Evolutionary conservation across 805 yeast genomes (phyloP), one percentile per base, ranked within the genome.

Genomic region (Zygoascus tannicola): DNA sequence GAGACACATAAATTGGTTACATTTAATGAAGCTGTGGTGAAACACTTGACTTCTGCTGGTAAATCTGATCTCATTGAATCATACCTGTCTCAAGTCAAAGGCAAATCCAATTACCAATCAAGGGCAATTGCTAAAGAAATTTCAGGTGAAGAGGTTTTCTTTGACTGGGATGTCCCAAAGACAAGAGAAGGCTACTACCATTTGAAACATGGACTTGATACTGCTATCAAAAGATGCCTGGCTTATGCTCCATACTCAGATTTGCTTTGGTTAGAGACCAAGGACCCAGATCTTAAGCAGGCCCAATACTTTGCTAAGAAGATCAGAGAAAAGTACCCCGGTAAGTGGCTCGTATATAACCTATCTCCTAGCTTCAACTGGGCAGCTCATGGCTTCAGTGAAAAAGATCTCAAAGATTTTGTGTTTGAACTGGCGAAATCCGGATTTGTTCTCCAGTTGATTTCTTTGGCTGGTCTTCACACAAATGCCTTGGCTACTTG

Each of bases 331-430:
- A 56, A 64, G 21, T 68, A 61, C 55, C 82, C 82, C 14, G 65
- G 69, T 21, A 71, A 70, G 50, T 73, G 75, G 66, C 64, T 78
- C 19, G 83, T 77, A 4, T 78, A 78, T 55, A 78, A 78, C 53
- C 62, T 76, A 44, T 70, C 77, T 21, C 83, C 82, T 14, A 70
- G 76, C 18, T 78, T 76, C 62, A 75, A 78, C 59, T 78, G 82
- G 80, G 56, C 67, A 15, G 71, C 68, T 0, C 77, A 76, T 45
- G 82, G 81, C 1, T 78, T 73, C 56, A 54, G 64, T 15, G 71
- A 69, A 12, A 49, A 62, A 15, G 70, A 70, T 43, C 63, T 78
- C 40, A 59, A 68, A 46, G 63, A 65, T 32, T 75, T 76, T 50
- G 73, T 74, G 10, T 68, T 69, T 63, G 77, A 74, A 48, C 59